These are phyloP conservation scores for Gaeumannomyces sp. DNA, from an alignment of 2,329 filamentous ascomycete genomes.

Conservation along the genomic window DNA sequence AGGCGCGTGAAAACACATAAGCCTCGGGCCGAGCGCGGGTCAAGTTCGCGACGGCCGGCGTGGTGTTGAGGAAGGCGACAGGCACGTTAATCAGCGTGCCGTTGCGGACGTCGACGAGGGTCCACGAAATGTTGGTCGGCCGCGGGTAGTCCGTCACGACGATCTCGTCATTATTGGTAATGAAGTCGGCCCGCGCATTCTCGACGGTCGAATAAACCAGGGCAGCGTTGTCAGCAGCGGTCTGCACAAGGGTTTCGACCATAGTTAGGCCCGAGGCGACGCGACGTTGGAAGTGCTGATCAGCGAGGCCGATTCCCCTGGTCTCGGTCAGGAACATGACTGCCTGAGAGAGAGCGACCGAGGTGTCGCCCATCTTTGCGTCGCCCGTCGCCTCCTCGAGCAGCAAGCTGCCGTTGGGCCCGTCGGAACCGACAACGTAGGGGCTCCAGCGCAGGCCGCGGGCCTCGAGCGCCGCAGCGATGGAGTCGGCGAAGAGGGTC, in stretches of 20 bases:
- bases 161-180: neutral
- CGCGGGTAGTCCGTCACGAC: conserved; percentile 6
- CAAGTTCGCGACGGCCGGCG: conserved; percentile 2
- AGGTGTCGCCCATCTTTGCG: conserved; percentile 6
- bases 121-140: conserved; percentile 5
- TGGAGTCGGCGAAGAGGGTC: conserved; percentile 5
- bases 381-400: conserved; percentile 6
- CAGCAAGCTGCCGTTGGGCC: neutral
- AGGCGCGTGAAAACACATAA: conserved; percentile 5
- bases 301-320: conserved; percentile 7
- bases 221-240: conserved; percentile 1
- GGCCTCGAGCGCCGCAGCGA: conserved; percentile 3
- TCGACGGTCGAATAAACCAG: conserved; percentile 1
- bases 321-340: conserved; percentile 9
- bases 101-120: neutral
- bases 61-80: conserved; percentile 3
- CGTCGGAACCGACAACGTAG: conserved; percentile 2
- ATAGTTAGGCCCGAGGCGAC: conserved; percentile 2
- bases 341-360: conserved; percentile 5
- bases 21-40: conserved; percentile 5
- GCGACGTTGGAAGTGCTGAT: conserved; percentile 9
- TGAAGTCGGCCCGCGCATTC: conserved; percentile 1
- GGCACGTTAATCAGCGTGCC: neutral
- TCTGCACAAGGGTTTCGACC: conserved; percentile 7
- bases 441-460: conserved; percentile 8